These are phyloP conservation scores for Farysia itapuensis DNA, from an alignment of 1,284 basidiomycete genomes.

Conservation along the genomic window DNA sequence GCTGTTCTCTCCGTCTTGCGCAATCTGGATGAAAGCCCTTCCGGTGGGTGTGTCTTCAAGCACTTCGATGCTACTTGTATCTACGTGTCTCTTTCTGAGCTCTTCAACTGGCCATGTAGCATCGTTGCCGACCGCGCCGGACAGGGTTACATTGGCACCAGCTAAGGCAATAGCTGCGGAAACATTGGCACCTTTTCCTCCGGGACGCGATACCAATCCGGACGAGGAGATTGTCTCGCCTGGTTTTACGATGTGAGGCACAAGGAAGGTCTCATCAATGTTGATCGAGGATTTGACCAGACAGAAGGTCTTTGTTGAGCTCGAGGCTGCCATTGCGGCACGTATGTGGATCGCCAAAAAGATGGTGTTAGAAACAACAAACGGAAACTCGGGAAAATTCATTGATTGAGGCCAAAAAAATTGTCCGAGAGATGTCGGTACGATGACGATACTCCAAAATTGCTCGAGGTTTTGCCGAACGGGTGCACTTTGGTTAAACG, in stretches of 20 bases:
- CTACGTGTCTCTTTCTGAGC: slow-evolving; percentile 39
- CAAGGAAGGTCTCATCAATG: slow-evolving; percentile 56
- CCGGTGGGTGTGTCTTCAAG: slow-evolving; percentile 46
- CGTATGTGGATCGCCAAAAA: no score
- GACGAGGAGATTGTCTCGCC: slow-evolving; percentile 56
- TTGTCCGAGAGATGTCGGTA: no score
- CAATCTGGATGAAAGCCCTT: slow-evolving; percentile 57
- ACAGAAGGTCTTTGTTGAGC: slow-evolving; percentile 26
- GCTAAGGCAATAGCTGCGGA: slow-evolving; percentile 50
- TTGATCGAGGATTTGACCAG: slow-evolving; percentile 57
- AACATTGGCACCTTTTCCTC: slow-evolving; percentile 58
- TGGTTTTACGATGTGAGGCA: slow-evolving; percentile 50
- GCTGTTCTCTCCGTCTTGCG: slow-evolving; percentile 55
- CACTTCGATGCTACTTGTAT: slow-evolving; percentile 26
- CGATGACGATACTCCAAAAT: no score
- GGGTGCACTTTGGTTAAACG: no score
- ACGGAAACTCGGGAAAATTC: no score
- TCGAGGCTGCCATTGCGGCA: not conserved
- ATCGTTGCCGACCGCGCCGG: slow-evolving; percentile 52
- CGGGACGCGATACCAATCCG: slow-evolving; percentile 39
- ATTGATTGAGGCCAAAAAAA: no score
- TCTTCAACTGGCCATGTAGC: slow-evolving; percentile 53
- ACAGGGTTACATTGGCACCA: slow-evolving; percentile 38
- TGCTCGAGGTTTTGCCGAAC: no score
- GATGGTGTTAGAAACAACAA: no score